Evolutionary conservation across 1,284 basidiomycete species (phyloP).

Genomic region (Leccinum huronense): DNA sequence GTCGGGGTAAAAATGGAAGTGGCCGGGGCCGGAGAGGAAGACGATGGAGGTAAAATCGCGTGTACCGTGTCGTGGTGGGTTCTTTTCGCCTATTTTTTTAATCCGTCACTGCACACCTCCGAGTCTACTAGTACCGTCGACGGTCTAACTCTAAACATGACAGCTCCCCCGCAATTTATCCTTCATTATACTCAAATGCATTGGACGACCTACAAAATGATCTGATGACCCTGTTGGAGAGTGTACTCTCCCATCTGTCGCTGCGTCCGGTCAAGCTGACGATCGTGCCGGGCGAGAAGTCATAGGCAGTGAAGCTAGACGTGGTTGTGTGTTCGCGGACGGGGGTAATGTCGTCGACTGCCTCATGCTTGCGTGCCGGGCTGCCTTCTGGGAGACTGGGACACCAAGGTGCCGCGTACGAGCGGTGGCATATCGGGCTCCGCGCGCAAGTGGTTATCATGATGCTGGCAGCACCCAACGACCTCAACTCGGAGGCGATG

Average conservation of each 20-base stretch:
- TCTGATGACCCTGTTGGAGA: conserved; percentile 57
- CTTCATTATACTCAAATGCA: conserved; percentile 47
- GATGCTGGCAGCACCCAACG: conserved; percentile 4
- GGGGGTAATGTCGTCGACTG: conserved; percentile 73
- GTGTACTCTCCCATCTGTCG: conserved; percentile 59
- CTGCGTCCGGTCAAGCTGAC: conserved; percentile 61
- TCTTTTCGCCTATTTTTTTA: background rate
- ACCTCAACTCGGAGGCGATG: conserved; percentile 13
- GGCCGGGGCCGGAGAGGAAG: conserved; percentile 47
- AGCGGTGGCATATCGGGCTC: conserved; percentile 56
- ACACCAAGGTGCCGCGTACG: conserved; percentile 75
- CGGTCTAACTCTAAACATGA: background rate
- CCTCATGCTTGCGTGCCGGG: conserved; percentile 71
- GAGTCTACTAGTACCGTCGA: background rate
- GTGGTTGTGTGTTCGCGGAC: conserved; percentile 62
- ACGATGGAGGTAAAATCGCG: conserved; percentile 56
- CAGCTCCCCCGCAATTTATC: background rate
- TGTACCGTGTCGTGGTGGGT: conserved; percentile 75
- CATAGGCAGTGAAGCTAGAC: conserved; percentile 71
- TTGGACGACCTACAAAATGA: conserved; percentile 74
- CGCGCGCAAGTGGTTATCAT: conserved; percentile 32
- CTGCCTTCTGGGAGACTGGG: conserved; percentile 58
- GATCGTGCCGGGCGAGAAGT: conserved; percentile 62
- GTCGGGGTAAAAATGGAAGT: conserved; percentile 72
- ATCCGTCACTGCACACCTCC: background rate